Evolutionary conservation across 495 filamentous ascomycete species (phyloP).

Genomic region (Penicillium atrosanguineum): DNA sequence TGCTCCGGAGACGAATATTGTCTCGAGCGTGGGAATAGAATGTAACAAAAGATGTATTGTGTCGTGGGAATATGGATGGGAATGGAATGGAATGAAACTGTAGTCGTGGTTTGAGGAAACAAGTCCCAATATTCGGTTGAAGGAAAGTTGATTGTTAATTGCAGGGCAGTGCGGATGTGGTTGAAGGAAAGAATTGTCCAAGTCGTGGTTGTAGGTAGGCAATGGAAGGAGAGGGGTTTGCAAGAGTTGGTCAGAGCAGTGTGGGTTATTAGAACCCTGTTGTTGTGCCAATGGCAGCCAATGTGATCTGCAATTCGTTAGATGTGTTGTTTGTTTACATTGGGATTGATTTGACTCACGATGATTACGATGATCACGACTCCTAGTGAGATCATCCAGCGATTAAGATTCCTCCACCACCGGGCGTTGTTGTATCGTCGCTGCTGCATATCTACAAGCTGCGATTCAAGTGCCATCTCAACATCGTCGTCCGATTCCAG

Average conservation of each 20-base stretch:
- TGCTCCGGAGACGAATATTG: not conserved
- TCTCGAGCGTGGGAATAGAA: not conserved
- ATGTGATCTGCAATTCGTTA: constrained; percentile 45
- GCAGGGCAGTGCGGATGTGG: constrained; percentile 9
- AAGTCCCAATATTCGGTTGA: constrained; percentile 1
- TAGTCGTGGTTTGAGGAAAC: not conserved
- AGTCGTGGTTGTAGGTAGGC: constrained; percentile 15
- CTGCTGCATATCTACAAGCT: constrained; percentile 51
- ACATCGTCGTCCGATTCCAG: constrained; percentile 31
- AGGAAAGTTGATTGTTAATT: constrained; percentile 4
- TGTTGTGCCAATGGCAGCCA: constrained; percentile 57
- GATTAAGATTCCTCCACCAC: constrained; percentile 93
- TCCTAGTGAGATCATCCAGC: constrained; percentile 78
- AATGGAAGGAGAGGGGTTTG: constrained; percentile 2
- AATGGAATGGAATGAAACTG: constrained; percentile 2
- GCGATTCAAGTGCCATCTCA: constrained; percentile 46
- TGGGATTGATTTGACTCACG: constrained; percentile 44
- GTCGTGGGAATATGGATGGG: not conserved
- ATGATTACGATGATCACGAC: constrained; percentile 73
- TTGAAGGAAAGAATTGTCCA: not conserved
- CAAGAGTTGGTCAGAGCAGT: not conserved
- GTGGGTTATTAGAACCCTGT: constrained; percentile 35
- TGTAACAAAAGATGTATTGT: constrained; percentile 1
- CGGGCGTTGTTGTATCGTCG: constrained; percentile 73
- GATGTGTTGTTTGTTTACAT: not conserved